Evolutionary conservation across 805 yeast species (phyloP).

Genomic region (Candida insectorum): DNA sequence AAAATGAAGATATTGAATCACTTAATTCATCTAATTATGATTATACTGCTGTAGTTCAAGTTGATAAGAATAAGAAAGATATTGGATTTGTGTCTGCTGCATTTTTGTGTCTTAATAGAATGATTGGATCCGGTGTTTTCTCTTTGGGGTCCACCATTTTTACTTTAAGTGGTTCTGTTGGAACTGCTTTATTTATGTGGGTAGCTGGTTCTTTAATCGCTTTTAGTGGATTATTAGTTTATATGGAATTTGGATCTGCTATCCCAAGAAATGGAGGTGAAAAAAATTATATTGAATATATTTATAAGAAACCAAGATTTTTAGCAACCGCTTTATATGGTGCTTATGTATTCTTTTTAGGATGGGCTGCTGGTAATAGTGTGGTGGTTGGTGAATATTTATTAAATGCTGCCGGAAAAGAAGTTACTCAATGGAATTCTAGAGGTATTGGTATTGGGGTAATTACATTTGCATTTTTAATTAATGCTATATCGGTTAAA

Average conservation of each 20-base stretch:
- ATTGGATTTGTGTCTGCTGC: conserved; percentile 45
- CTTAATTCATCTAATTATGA: not conserved
- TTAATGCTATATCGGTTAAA: conserved; percentile 60
- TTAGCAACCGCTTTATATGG: conserved; percentile 62
- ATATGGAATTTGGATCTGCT: conserved; percentile 76
- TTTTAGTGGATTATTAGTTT: conserved; percentile 52
- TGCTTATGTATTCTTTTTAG: conserved; percentile 67
- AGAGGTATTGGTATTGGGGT: conserved; percentile 76
- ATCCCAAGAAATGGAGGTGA: conserved; percentile 86
- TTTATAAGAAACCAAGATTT: conserved; percentile 65
- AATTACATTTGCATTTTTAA: conserved; percentile 63
- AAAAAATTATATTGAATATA: conserved; percentile 72
- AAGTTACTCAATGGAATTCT: conserved; percentile 70
- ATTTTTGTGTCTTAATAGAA: conserved; percentile 57
- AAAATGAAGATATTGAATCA: not conserved
- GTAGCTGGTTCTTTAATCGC: conserved; percentile 71
- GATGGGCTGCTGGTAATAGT: conserved; percentile 86
- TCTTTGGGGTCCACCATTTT: conserved; percentile 65
- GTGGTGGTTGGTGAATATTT: conserved; percentile 78
- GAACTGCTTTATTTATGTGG: conserved; percentile 70
- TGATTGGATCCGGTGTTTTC: conserved; percentile 75
- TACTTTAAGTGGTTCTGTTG: conserved; percentile 62
- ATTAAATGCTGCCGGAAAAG: conserved; percentile 67
- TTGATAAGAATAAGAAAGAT: conserved; percentile 43
- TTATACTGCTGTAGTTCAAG: conserved; percentile 26